Evolutionary conservation across 1,284 basidiomycete genomes (phyloP), one percentile per base, ranked within the genome.

Genomic region (Ustilago esculenta): DNA sequence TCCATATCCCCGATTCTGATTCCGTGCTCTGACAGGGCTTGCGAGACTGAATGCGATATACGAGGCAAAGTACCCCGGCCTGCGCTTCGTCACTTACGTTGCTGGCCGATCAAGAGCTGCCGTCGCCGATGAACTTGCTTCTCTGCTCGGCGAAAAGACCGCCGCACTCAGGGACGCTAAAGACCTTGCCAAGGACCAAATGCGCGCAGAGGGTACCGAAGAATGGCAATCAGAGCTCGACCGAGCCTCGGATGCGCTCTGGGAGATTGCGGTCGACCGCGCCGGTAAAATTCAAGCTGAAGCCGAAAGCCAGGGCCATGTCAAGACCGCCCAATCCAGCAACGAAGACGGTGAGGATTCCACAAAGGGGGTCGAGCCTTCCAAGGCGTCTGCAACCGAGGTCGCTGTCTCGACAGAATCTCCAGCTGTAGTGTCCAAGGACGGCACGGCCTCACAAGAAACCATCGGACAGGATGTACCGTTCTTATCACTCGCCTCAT

Each of bases 91-190:
- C 15, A 80, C 81, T 4, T 77, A 70, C 27, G 78, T 75, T 17
- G 76, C 72, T 9, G 76, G 72, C n/a, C 63, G 73, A 17, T 63
- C 74, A 90, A 18, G 92, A 92, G 44, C 82, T 32, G 60, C 55
- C 2, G 61, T 75, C 5, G 59, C 63, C 17, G 73, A 71, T n/a
- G 75, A 76, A 50, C 42, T 77, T 29, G 69, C 53, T 2, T 37
- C 39, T 9, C 15, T 77, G 25, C 57, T 81, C 11, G 72, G 75
- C 15, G 30, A 66, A 23, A 51, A 49, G 32, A 41, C 54, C 9
- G 51, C 71, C 5, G 40, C 34, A 0, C 61, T 71, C 33, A 43
- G 53, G 5, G 43, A 52, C 33, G 53, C 64, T 8, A 50, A 49
- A 9, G 56, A 73, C 14, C 54, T 74, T 8, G 44, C 72, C 30